phyloP scores from a whole-genome alignment of 495 filamentous ascomycete species.

The Xylaria scruposa region DNA sequence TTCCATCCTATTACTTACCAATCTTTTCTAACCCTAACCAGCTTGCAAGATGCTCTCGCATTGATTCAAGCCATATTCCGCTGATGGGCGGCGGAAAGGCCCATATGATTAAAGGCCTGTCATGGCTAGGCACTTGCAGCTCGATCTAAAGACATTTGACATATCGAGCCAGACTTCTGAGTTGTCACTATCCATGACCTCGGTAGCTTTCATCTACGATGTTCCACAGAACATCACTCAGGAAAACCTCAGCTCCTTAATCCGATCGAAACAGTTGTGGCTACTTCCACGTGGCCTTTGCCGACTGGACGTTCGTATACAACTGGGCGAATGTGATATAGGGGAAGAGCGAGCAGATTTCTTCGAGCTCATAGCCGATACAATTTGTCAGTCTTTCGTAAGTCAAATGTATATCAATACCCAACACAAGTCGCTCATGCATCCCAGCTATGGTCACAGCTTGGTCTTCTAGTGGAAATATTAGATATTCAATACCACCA shows the following conservation, averaged over 20 bases:
- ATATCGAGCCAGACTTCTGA: constrained; percentile 21
- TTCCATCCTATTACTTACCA: neutral
- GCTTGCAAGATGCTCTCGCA: neutral
- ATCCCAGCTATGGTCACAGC: constrained; percentile 34
- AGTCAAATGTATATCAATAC: constrained; percentile 7
- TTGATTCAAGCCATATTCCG: neutral
- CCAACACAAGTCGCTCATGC: constrained; percentile 23
- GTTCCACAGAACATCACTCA: constrained; percentile 20
- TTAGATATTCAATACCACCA: constrained; percentile 34
- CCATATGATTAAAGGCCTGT: neutral
- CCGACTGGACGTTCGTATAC: constrained; percentile 36
- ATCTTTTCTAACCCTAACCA: neutral
- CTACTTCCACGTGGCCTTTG: constrained; percentile 38
- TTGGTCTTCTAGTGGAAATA: constrained; percentile 33
- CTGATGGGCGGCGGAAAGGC: neutral
- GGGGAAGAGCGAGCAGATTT: constrained; percentile 24
- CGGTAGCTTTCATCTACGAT: constrained; percentile 33
- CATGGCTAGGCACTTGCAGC: constrained; percentile 9
- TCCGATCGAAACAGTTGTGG: constrained; percentile 39
- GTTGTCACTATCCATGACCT: constrained; percentile 33
- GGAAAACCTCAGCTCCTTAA: constrained; percentile 29
- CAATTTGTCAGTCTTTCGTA: constrained; percentile 35
- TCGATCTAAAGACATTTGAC: constrained; percentile 12
- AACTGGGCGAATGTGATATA: constrained; percentile 20
- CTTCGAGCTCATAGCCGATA: constrained; percentile 35